phyloP scores from a whole-genome alignment of 768 basidiomycete species.

The Gyrodon lividus region DNA sequence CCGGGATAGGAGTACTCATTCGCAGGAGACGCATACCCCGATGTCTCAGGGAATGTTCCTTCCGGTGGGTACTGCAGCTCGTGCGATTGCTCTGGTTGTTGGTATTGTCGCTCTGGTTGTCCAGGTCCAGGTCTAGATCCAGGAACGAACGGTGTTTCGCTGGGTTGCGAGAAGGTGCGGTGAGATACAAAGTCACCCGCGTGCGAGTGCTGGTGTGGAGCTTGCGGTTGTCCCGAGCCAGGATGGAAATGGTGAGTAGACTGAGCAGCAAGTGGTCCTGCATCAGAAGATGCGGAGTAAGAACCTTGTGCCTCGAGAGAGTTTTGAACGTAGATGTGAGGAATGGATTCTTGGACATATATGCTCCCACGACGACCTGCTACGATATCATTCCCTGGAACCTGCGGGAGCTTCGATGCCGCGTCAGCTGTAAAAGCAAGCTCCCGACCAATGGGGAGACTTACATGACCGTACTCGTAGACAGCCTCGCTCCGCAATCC shows the following conservation, averaged over 20 bases:
- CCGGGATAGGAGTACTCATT: conserved; percentile 23
- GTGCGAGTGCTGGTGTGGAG: conserved; percentile 18
- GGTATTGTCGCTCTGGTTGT: conserved; percentile 14
- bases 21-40: conserved; percentile 17
- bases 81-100: conserved; percentile 3
- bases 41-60: conserved; percentile 14
- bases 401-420: conserved; percentile 17
- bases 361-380: conserved; percentile 28
- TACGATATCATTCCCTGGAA: conserved; percentile 21
- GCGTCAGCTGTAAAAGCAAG: background rate
- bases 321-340: conserved; percentile 24
- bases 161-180: conserved; percentile 9
- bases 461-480: conserved; percentile 28
- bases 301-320: conserved; percentile 13
- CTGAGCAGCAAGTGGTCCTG: conserved; percentile 13
- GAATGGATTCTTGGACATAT: conserved; percentile 17
- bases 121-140: conserved; percentile 10
- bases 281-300: conserved; percentile 19
- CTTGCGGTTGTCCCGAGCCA: conserved; percentile 3
- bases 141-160: conserved; percentile 19
- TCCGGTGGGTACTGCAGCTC: conserved; percentile 23
- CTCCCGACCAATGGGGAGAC: background rate
- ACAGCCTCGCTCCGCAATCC: conserved; percentile 24
- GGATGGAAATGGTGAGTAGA: conserved; percentile 8
- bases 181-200: conserved; percentile 12